Evolutionary conservation across 2,329 filamentous ascomycete species (phyloP).

Genomic region (Beauveria sp.): DNA sequence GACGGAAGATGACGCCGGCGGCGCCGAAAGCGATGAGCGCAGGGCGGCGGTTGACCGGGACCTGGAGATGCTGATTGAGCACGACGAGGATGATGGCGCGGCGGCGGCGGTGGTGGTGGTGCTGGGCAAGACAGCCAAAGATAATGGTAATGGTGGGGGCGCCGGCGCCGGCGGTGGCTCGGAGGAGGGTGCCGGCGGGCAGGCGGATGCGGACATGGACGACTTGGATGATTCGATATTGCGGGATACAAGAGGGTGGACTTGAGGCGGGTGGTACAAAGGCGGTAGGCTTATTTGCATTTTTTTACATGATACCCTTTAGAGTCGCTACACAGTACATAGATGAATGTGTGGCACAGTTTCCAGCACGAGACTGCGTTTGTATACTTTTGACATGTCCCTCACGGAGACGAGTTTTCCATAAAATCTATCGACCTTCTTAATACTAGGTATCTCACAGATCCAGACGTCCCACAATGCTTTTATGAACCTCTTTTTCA

Average conservation of each 20-base stretch:
- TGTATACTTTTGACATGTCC: background rate
- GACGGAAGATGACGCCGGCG: conserved; percentile 28
- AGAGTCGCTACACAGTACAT: background rate
- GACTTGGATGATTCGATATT: conserved; percentile 3
- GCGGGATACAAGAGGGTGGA: background rate
- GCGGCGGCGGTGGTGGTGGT: background rate
- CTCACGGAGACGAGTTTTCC: background rate
- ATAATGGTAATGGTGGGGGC: conserved; percentile 17
- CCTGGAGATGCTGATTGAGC: conserved; percentile 44
- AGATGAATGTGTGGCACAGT: background rate
- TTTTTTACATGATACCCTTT: conserved; percentile 3
- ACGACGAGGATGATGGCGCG: conserved; percentile 33
- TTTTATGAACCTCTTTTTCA: conserved; percentile 14
- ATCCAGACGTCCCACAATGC: conserved; percentile 20
- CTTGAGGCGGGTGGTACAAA: background rate
- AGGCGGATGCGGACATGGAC: conserved; percentile 9
- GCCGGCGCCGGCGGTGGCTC: conserved; percentile 3
- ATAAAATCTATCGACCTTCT: conserved; percentile 17
- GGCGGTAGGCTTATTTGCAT: background rate
- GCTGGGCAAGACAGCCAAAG: conserved; percentile 2
- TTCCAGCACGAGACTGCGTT: background rate
- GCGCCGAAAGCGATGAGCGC: conserved; percentile 22
- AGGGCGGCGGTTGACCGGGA: conserved; percentile 37
- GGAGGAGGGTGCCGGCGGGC: background rate
- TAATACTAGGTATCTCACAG: conserved; percentile 27